These are phyloP conservation scores for Saccharomyces pastorianus DNA, from an alignment of 1,139 yeast species.

Conservation along the genomic window DNA sequence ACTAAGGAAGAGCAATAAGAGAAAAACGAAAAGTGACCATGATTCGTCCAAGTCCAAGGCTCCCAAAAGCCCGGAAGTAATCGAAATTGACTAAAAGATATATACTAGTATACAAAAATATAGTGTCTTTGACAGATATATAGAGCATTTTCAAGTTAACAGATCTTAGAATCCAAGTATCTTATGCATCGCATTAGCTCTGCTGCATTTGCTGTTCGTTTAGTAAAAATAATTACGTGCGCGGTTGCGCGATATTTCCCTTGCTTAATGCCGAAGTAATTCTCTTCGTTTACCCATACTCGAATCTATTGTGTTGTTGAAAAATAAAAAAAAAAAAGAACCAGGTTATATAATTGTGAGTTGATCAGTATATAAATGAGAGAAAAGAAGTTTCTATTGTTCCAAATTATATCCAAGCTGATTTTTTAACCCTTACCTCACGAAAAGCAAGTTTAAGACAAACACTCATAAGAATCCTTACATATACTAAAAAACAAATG, in stretches of 20 bases:
- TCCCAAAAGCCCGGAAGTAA: slow-evolving; percentile 65
- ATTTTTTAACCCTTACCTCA: not conserved
- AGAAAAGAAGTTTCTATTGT: not conserved
- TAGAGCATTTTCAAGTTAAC: not conserved
- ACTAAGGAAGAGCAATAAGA: slow-evolving; percentile 62
- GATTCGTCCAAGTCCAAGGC: slow-evolving; percentile 35
- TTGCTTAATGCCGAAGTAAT: not conserved
- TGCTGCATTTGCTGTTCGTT: not conserved
- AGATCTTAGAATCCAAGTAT: not conserved
- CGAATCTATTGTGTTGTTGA: not conserved
- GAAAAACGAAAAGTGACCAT: slow-evolving; percentile 50
- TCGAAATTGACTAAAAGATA: slow-evolving; percentile 56
- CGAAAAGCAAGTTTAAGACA: not conserved
- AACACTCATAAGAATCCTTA: not conserved
- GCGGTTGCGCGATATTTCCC: not conserved
- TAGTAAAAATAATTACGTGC: not conserved
- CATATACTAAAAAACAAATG: not conserved
- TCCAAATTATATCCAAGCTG: not conserved
- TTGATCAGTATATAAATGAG: not conserved
- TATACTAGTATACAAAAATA: not conserved
- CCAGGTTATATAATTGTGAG: not conserved
- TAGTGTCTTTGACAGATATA: not conserved
- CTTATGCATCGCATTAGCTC: not conserved
- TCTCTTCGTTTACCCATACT: not conserved
- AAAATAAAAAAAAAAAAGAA: not conserved